These are phyloP conservation scores for Trichosanthes truncata DNA, from an alignment of 306 rosid genomes.

Conservation along the genomic window DNA sequence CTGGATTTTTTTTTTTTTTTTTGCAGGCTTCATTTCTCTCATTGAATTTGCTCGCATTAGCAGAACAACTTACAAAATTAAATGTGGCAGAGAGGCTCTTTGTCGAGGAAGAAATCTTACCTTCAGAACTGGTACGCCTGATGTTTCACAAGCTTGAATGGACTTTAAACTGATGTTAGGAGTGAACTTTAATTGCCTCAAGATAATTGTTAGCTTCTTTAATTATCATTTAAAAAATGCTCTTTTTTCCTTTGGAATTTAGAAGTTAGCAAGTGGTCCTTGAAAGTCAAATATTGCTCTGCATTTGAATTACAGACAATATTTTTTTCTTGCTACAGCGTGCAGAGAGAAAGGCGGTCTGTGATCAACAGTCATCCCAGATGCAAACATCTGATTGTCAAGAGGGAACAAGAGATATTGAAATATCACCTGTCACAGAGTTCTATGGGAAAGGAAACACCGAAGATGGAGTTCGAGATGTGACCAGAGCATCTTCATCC, in stretches of 20 bases:
- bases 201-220: neutral
- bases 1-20: slow-evolving; percentile 8
- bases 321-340: slow-evolving; percentile 25
- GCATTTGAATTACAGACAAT: neutral
- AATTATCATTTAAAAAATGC: neutral
- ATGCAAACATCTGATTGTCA: slow-evolving; percentile 16
- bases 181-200: neutral
- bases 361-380: slow-evolving; percentile 8
- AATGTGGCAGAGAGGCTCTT: slow-evolving; percentile 68
- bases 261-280: neutral
- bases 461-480: slow-evolving; percentile 12
- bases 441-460: slow-evolving; percentile 8
- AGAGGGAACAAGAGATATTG: slow-evolving; percentile 15
- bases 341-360: slow-evolving; percentile 18
- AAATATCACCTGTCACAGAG: slow-evolving; percentile 24
- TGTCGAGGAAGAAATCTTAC: slow-evolving; percentile 58
- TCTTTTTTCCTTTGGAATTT: neutral
- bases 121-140: slow-evolving; percentile 61
- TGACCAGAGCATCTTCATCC: slow-evolving; percentile 9
- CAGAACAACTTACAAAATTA: slow-evolving; percentile 52
- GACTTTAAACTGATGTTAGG: neutral
- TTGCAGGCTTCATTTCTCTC: slow-evolving; percentile 68
- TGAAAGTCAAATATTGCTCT: neutral
- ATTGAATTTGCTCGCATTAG: slow-evolving; percentile 63
- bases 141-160: slow-evolving; percentile 11